Evolutionary conservation across 331 rosid genomes (phyloP).

Genomic region (Rhamnella rubrinervis): DNA sequence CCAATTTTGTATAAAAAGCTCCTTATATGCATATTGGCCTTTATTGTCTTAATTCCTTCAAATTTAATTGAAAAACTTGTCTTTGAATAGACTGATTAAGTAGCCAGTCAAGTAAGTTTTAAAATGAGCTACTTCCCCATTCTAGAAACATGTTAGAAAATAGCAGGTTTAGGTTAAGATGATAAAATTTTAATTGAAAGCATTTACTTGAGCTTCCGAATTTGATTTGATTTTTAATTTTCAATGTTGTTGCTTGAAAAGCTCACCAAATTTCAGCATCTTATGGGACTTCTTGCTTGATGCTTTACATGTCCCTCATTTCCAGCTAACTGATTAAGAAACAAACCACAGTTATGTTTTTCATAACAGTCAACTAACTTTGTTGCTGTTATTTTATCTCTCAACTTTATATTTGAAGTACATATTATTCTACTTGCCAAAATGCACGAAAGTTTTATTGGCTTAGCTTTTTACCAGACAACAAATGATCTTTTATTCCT

Average conservation of each 20-base stretch:
- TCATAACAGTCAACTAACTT: background rate
- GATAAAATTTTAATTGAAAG: background rate
- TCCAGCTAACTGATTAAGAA: background rate
- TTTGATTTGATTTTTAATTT: background rate
- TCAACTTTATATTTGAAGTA: background rate
- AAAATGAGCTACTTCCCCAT: background rate
- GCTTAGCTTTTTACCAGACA: background rate
- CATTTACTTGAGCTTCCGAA: background rate
- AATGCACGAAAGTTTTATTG: background rate
- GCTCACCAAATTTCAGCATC: background rate
- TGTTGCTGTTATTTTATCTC: background rate
- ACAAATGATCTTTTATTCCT: background rate
- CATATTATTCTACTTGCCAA: background rate
- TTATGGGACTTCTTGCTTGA: background rate
- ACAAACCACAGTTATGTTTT: background rate
- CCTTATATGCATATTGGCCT: no score
- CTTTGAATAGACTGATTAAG: no score
- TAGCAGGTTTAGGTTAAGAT: background rate
- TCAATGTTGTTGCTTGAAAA: background rate
- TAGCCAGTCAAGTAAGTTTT: background rate
- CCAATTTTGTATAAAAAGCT: no score
- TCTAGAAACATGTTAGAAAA: background rate
- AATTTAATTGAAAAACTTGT: no score
- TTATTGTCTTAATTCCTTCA: no score
- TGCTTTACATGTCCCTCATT: background rate